Conservation (phyloP, 2,329 filamentous ascomycete genomes). For the Thermothelomyces thermophilus region DNA sequence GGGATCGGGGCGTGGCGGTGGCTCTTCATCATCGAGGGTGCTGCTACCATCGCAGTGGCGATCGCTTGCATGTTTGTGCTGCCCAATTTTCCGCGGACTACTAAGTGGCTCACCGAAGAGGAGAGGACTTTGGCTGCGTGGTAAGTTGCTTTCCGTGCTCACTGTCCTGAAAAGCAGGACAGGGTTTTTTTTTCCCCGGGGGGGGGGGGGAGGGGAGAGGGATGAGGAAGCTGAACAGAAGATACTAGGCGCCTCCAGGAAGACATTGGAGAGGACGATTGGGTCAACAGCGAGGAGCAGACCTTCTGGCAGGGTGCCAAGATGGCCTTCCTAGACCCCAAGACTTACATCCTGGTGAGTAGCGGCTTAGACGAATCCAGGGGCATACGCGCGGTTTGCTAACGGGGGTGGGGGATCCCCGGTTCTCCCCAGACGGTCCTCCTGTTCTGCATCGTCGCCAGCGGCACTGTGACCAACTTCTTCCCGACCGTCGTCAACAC, state of each 20-base stretch:
- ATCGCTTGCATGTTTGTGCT: conserved; percentile 48
- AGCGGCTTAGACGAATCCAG: no score
- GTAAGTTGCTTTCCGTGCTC: background rate
- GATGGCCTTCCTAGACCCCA: conserved; percentile 50
- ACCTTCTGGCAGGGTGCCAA: conserved; percentile 48
- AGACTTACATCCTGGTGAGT: conserved; percentile 52
- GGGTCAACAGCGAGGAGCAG: conserved; percentile 49
- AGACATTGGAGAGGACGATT: conserved; percentile 60
- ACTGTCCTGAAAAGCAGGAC: background rate
- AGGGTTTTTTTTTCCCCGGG: no score
- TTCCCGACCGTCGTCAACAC: conserved; percentile 65
- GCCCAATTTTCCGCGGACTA: conserved; percentile 38
- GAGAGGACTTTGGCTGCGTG: conserved; percentile 52
- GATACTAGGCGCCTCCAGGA: conserved; percentile 47
- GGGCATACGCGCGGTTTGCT: background rate
- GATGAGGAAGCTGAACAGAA: no score
- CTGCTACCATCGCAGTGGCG: conserved; percentile 52
- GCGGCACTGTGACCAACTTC: conserved; percentile 58
- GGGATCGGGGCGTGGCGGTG: conserved; percentile 56
- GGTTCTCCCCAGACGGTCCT: conserved; percentile 36
- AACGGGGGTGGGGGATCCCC: background rate
- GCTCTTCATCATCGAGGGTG: conserved; percentile 62
- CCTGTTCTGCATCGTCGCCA: conserved; percentile 50
- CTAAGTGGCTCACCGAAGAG: conserved; percentile 47
- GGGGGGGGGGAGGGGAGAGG: no score